Evolutionary conservation across 2,329 filamentous ascomycete species (phyloP).

Genomic region (Microcyclosporella mali): DNA sequence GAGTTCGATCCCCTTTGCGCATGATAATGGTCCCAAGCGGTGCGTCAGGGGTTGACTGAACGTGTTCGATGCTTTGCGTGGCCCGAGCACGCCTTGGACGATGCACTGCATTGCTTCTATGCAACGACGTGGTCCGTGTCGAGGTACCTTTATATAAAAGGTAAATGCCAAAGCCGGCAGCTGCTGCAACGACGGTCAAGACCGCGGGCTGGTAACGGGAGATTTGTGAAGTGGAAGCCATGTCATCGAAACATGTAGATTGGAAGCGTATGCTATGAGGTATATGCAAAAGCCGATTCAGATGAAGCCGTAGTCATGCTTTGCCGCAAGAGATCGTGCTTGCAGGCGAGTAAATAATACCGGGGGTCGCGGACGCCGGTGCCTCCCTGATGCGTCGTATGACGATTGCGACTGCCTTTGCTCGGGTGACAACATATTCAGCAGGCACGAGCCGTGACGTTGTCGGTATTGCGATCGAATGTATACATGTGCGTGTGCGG

Average conservation of each 20-base stretch:
- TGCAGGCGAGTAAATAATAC: too few relatives aligned
- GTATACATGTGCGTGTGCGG: too few relatives aligned
- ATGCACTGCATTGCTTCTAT: slow-evolving; percentile 20
- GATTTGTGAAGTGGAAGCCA: slow-evolving; percentile 17
- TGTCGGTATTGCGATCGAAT: too few relatives aligned
- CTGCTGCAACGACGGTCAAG: slow-evolving; percentile 50
- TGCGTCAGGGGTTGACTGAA: slow-evolving; percentile 9
- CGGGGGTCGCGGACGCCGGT: too few relatives aligned
- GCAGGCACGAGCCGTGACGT: too few relatives aligned
- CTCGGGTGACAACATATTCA: too few relatives aligned
- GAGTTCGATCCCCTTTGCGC: slow-evolving; percentile 9
- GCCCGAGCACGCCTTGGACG: slow-evolving; percentile 12
- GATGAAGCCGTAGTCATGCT: too few relatives aligned
- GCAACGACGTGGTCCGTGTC: slow-evolving; percentile 10
- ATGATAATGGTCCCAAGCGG: slow-evolving; percentile 14
- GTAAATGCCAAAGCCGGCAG: slow-evolving; percentile 54
- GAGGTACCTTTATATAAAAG: slow-evolving; percentile 44
- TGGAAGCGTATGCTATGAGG: too few relatives aligned
- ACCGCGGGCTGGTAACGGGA: slow-evolving; percentile 46
- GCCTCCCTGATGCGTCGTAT: too few relatives aligned
- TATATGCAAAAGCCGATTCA: too few relatives aligned
- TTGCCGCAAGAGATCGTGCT: too few relatives aligned
- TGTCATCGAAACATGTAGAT: not conserved
- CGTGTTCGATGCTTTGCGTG: slow-evolving; percentile 4
- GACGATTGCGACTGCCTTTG: too few relatives aligned